Evolutionary conservation across 2,329 filamentous ascomycete genomes (phyloP), one percentile per base, ranked within the genome.

Genomic region (Aspergillus chevalieri): DNA sequence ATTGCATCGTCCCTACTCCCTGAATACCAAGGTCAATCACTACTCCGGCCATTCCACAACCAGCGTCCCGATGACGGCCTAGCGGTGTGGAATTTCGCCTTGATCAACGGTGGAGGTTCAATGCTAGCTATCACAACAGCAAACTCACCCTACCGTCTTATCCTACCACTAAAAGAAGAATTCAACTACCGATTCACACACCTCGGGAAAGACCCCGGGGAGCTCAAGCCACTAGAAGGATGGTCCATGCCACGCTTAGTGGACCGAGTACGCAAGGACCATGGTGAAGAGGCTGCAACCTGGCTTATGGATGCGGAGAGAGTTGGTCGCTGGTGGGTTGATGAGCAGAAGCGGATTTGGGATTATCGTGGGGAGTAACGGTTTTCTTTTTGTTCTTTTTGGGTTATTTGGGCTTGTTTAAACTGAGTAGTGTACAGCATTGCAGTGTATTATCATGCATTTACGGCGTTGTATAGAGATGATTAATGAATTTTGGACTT

Each of bases 131-230:
- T 84, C 86, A 70, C 83, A 83, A 4, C 78, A 74, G 55, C 96
- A 85, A 89, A 82, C 85, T 59, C 89, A 90, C 74, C 68, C 43
- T 67, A 79, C 94, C 51, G 77, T 80, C 52, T 91, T 86, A 54
- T 61, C 15, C 83, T 96, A 47, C 83, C 87, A 4, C 83, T 92
- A 60, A 80, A 87, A 62, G 89, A 95, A 67, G 86, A 87, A 45
- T 86, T 77, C 34, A 56, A 62, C 49, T 68, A 65, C 38, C 54
- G 55, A 43, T 72, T 73, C 55, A 66, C 66, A 2, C 57, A 71
- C 42, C 53, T 65, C 3, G 54, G 51, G 5, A 54, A 56, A 6
- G 69, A 73, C 47, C 67, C 69, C 1, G 56, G 64, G 43, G 71
- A 73, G 48, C 39, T 53, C 1, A 49, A 65, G 9, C 58, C 62